Conservation (phyloP, 805 yeast species). For the Candida ortonii region DNA sequence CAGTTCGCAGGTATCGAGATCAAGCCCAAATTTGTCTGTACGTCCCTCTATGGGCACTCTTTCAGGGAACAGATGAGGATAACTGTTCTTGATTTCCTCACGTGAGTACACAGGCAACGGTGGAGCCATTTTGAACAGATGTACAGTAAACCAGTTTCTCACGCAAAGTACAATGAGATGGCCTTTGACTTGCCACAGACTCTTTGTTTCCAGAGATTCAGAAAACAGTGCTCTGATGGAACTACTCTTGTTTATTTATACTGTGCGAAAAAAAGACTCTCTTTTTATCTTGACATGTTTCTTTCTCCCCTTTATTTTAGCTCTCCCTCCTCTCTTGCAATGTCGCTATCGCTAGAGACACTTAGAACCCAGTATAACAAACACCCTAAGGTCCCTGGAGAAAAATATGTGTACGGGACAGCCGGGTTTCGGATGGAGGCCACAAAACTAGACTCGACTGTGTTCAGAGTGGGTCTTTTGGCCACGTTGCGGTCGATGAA, state of each 20-base stretch:
- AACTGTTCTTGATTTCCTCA: conserved; percentile 33
- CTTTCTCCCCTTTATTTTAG: not conserved
- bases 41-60: conserved; percentile 12
- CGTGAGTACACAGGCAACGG: conserved; percentile 43
- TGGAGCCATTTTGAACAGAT: conserved; percentile 43
- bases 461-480: conserved; percentile 76
- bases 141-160: not conserved
- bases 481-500: conserved; percentile 81
- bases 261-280: no score
- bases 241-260: no score
- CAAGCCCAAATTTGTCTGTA: conserved; percentile 5
- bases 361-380: conserved; percentile 17
- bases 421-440: conserved; percentile 92
- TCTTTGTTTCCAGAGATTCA: not conserved
- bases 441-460: conserved; percentile 67
- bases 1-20: conserved; percentile 26
- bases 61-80: conserved; percentile 26
- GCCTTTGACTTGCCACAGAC: no score
- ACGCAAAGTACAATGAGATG: not conserved
- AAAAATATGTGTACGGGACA: conserved; percentile 75
- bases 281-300: not conserved
- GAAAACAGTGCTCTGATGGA: no score
- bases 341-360: conserved; percentile 8
- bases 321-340: not conserved
- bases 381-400: conserved; percentile 46